These are phyloP conservation scores for Citrus glauca DNA, from an alignment of 345 rosid genomes.

Conservation along the genomic window DNA sequence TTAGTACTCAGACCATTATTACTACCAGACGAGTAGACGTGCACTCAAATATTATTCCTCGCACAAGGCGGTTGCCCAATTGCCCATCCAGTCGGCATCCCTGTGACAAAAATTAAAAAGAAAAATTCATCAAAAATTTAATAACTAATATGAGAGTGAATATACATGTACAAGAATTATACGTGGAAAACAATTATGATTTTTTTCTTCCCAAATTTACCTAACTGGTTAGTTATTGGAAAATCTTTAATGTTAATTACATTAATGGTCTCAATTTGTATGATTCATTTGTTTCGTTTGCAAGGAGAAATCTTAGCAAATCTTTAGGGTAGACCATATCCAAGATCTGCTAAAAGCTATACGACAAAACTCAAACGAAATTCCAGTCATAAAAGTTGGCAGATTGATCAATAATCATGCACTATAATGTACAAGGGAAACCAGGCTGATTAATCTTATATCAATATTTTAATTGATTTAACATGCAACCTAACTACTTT, in stretches of 20 bases:
- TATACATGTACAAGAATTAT: too few species aligned
- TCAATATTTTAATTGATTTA: slow-evolving; percentile 7
- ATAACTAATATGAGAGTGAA: too few species aligned
- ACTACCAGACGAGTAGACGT: slow-evolving; percentile 13
- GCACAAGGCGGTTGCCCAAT: slow-evolving; percentile 9
- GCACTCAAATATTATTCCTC: slow-evolving; percentile 22
- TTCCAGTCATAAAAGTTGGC: not conserved
- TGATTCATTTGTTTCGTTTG: slow-evolving; percentile 1
- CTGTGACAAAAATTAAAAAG: not conserved
- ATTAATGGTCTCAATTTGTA: not conserved
- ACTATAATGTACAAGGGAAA: not conserved
- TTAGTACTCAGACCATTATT: not conserved
- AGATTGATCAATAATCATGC: not conserved
- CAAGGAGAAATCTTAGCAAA: slow-evolving; percentile 18
- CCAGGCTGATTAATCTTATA: not conserved
- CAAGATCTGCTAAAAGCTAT: slow-evolving; percentile 1
- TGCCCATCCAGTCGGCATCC: slow-evolving; percentile 13
- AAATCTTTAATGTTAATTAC: too few species aligned
- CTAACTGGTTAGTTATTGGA: too few species aligned
- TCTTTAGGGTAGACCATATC: slow-evolving; percentile 16
- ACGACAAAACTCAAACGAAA: slow-evolving; percentile 13
- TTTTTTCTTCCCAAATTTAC: too few species aligned
- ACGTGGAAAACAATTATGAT: too few species aligned
- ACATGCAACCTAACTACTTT: slow-evolving; percentile 10
- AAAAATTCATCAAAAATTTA: too few species aligned